Percentiles rank a stretch among this genome's conserved stretches.
These are phyloP conservation scores for Pestalotiopsis sp. DNA, from an alignment of 2,329 filamentous ascomycete species.

Conservation along the genomic window DNA sequence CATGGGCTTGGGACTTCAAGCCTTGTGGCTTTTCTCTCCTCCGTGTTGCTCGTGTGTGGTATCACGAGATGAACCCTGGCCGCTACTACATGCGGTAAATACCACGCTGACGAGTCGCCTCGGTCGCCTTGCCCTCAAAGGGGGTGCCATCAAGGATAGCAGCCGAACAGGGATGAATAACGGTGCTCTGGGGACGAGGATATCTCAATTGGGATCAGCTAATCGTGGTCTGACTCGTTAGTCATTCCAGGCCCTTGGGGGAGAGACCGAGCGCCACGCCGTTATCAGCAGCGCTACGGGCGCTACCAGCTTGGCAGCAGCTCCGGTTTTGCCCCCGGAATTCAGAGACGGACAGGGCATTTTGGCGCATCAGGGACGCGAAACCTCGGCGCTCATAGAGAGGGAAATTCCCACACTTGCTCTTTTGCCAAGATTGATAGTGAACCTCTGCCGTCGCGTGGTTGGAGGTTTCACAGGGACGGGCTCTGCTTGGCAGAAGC, in stretches of 20 bases:
- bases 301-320: constrained; percentile 8
- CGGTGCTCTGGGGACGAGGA: not conserved
- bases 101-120: not conserved
- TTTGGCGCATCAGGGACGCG: too few species aligned
- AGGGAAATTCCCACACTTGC: not conserved
- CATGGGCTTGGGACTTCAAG: not conserved
- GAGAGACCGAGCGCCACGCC: not conserved
- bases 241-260: constrained; percentile 6
- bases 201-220: constrained; percentile 6
- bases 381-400: not conserved
- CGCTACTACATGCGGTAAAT: too few species aligned
- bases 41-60: not conserved
- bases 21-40: not conserved
- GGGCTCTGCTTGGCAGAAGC: not conserved
- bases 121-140: not conserved
- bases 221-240: constrained; percentile 7
- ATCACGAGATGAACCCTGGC: not conserved
- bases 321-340: not conserved
- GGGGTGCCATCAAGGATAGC: not conserved
- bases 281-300: constrained; percentile 7
- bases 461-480: not conserved
- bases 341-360: too few species aligned
- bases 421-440: constrained; percentile 5
- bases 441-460: not conserved
- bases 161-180: not conserved